A percentile compares a stretch with the other conserved stretches of the same genome.
Conservation (phyloP, 192 early-diverging fungal genomes). For the Coemansia sp. region DNA sequence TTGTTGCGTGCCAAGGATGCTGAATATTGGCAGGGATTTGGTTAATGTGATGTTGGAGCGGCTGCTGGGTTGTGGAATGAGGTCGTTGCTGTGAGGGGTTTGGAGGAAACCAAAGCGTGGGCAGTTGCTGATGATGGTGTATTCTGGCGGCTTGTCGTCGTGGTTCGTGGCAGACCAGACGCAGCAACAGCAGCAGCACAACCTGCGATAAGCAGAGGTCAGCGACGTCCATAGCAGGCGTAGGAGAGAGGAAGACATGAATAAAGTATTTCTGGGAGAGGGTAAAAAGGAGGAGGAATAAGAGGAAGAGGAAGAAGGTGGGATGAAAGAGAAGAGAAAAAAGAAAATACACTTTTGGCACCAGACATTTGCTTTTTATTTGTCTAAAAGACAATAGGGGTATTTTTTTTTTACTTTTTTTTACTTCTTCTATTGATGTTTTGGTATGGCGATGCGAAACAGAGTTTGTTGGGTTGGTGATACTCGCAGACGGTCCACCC, state of each 20-base stretch:
- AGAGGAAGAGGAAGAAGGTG: too few relatives aligned
- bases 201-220: conserved; percentile 27
- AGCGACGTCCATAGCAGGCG: conserved; percentile 21
- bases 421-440: too few relatives aligned
- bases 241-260: neutral
- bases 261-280: too few relatives aligned
- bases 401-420: neutral
- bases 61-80: conserved; percentile 9
- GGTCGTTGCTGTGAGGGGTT: conserved; percentile 33
- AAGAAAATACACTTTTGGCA: neutral
- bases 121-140: too few relatives aligned
- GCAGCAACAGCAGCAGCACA: conserved; percentile 2
- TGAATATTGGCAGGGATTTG: conserved; percentile 28
- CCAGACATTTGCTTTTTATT: too few relatives aligned
- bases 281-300: neutral
- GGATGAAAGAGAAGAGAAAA: neutral
- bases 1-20: conserved; percentile 18
- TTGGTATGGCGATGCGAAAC: conserved; percentile 7
- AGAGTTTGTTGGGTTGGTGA: conserved; percentile 20
- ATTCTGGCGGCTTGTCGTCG: conserved; percentile 25
- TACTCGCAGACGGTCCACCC: conserved; percentile 8
- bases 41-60: conserved; percentile 19
- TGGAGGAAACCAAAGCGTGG: conserved; percentile 38
- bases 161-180: neutral
- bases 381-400: neutral